These are phyloP conservation scores for Butyriboletus loyo DNA, from an alignment of 768 basidiomycete species.

Conservation along the genomic window DNA sequence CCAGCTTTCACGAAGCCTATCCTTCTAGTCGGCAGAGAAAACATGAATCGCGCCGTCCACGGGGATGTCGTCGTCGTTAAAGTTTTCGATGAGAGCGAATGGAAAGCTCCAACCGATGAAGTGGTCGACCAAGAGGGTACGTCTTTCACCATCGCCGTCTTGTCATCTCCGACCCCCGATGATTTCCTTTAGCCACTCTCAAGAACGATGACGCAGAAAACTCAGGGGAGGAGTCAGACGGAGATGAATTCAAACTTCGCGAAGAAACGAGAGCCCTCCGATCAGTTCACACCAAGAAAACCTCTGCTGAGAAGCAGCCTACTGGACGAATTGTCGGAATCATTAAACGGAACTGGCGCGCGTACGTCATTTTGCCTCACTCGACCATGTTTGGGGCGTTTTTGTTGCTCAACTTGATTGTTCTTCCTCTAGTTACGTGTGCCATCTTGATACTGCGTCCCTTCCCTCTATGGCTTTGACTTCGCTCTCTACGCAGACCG, in stretches of 20 bases:
- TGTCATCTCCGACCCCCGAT: not conserved
- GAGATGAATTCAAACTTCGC: constrained; percentile 34
- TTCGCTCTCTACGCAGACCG: constrained; percentile 82
- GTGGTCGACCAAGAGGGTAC: constrained; percentile 91
- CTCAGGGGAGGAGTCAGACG: constrained; percentile 57
- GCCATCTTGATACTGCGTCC: constrained; percentile 90
- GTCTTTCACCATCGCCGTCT: constrained; percentile 17
- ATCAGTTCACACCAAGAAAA: constrained; percentile 22
- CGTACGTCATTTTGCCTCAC: constrained; percentile 49
- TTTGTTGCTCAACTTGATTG: not conserved
- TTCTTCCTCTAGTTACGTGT: constrained; percentile 66
- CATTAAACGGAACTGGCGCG: constrained; percentile 93
- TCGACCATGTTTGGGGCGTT: not conserved
- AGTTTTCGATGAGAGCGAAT: constrained; percentile 80
- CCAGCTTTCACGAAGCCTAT: constrained; percentile 74
- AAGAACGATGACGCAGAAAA: constrained; percentile 87
- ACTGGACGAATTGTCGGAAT: constrained; percentile 91
- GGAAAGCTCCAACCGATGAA: constrained; percentile 90
- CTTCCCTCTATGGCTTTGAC: constrained; percentile 75
- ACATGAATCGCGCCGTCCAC: constrained; percentile 94
- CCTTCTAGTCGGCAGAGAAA: constrained; percentile 81
- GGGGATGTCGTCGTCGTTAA: constrained; percentile 93
- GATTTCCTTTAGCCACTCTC: constrained; percentile 54
- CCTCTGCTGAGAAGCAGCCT: constrained; percentile 67
- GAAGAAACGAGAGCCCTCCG: constrained; percentile 43